Base-by-base conservation (phyloP, 441 rosid genomes). In the Bocquillonia castaneifolia region DNA sequence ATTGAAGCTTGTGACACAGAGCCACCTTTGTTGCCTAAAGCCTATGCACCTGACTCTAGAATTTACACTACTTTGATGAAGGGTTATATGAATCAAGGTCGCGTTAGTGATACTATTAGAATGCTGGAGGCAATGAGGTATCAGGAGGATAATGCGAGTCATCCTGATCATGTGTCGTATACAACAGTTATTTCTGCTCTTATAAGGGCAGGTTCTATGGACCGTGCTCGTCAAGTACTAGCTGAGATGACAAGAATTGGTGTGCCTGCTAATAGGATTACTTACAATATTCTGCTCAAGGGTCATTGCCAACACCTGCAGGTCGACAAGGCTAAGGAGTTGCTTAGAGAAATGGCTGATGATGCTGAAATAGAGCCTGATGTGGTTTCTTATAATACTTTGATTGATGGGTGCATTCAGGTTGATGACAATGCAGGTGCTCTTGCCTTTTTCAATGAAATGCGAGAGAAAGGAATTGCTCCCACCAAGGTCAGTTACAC, bases 401-500 rank as follows among this genome's bases (percentile, higher is more conserved):
- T 94, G 66, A 90, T 94, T 18, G 92, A 93, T 73, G 99, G 97
- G 18, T 89, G 96, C 74, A 86, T 91, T 74, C 68, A 81, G 72
- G 81, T 85, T 3, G 97, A 90, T 60, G 97, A 94, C 72, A 90
- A 91, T 68, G 83, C 94, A 22, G 93, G 91, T 40, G 99, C 97
- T 48, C 81, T 94, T 17, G 73, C 83, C 4, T 85, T 84, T 70
- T 94, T 91, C 76, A 90, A 91, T 42, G 90, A 94, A 78, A 94
- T 94, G 97, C 81, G 99, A 69, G 76, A 80, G 0, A 83, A 67
- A 73, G 95, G 88, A 64, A 90, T 94, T 50, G 83, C 88, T 71
- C 97, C 99, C 1, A 87, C 91, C 20, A 94, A 94, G 85, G 79
- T 91, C 63, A 94, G 99, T 70, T 91, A 94, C 80, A 92, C 99